A percentile compares a stretch with the other conserved stretches of the same genome.
Conservation (phyloP, 2,329 filamentous ascomycete species). For the Exophiala spinifera region DNA sequence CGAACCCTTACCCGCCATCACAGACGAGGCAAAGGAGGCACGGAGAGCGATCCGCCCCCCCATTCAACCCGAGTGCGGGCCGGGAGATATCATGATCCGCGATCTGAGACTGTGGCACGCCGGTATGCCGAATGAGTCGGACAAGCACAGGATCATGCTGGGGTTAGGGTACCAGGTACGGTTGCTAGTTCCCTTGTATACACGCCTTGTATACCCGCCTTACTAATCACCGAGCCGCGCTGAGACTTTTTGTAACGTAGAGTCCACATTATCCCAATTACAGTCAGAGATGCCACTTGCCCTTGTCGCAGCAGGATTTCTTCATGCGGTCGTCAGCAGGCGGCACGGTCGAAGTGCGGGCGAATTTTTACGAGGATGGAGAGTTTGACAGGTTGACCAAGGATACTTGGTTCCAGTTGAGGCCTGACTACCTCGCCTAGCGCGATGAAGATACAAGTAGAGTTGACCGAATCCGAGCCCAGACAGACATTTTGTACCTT, state of each 20-base stretch:
- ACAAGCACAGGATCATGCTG: conserved; percentile 32
- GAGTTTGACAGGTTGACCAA: background rate
- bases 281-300: background rate
- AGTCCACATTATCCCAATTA: background rate
- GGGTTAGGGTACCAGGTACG: conserved; percentile 8
- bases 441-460: too few species aligned
- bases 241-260: background rate
- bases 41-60: conserved; percentile 31
- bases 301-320: background rate
- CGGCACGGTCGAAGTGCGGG: background rate
- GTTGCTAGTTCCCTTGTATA: too few species aligned
- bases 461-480: too few species aligned
- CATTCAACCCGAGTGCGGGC: conserved; percentile 27
- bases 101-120: conserved; percentile 35
- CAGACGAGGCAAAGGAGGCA: conserved; percentile 22
- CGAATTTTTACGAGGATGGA: conserved; percentile 1
- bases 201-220: too few species aligned
- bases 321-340: background rate
- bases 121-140: conserved; percentile 35
- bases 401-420: background rate
- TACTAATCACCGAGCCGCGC: background rate
- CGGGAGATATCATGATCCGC: conserved; percentile 34
- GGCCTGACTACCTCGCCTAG: background rate
- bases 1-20: conserved; percentile 21
- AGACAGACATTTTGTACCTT: too few species aligned